These are phyloP conservation scores for Cyathus olla DNA, from an alignment of 1,284 basidiomycete species.

Conservation along the genomic window DNA sequence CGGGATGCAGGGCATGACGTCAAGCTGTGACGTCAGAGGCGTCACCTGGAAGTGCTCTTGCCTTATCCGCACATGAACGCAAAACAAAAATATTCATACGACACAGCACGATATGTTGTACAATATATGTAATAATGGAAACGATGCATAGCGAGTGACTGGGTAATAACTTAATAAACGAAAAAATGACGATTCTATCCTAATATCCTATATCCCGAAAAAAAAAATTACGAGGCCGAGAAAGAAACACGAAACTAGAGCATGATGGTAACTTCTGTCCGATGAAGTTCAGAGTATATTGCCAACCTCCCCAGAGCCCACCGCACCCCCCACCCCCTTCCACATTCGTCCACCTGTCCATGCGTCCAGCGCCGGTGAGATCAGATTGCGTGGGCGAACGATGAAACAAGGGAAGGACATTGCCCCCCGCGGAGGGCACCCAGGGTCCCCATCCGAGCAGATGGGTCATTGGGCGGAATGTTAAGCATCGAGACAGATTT, in stretches of 20 bases:
- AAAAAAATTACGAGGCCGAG: background rate
- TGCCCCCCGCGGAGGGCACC: background rate
- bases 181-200: background rate
- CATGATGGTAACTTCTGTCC: too few species aligned
- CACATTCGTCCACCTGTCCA: background rate
- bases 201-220: background rate
- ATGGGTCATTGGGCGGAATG: too few species aligned
- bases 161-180: background rate
- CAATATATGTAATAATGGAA: background rate
- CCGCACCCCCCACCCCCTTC: too few species aligned
- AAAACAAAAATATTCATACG: background rate
- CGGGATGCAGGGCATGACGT: too few species aligned
- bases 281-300: too few species aligned
- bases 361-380: background rate
- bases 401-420: background rate
- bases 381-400: background rate
- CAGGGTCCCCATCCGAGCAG: background rate
- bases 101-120: background rate
- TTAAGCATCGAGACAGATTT: background rate
- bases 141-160: background rate
- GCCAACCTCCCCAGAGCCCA: too few species aligned
- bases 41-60: background rate
- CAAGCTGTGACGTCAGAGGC: background rate
- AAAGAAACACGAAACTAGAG: too few species aligned
- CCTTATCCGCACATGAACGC: background rate